A percentile compares a stretch with the other conserved stretches of the same genome.
phyloP scores from a whole-genome alignment of 1,284 basidiomycete species.

The Porphyrellus sp. region DNA sequence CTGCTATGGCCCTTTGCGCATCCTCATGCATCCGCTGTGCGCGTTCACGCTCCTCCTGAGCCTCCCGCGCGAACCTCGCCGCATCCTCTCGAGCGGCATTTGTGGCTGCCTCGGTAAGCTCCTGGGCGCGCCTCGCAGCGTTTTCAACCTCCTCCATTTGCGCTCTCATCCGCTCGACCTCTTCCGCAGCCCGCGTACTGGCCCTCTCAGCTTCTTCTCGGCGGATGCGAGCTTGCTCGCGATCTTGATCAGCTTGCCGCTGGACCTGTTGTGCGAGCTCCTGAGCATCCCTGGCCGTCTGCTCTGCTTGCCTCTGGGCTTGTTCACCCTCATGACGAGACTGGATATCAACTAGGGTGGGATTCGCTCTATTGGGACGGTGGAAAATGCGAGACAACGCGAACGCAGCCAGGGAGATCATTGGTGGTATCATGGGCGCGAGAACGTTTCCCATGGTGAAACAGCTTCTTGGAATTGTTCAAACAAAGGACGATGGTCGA shows the following conservation, averaged over 20 bases:
- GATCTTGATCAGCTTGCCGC: not conserved
- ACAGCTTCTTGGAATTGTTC: no score
- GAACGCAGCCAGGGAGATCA: not conserved
- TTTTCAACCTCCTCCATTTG: not conserved
- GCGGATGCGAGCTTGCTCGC: not conserved
- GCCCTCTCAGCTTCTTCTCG: not conserved
- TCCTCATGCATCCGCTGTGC: not conserved
- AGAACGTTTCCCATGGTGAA: not conserved
- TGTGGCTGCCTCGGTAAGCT: not conserved
- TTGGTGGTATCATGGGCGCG: not conserved
- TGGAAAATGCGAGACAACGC: not conserved
- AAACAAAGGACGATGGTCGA: no score
- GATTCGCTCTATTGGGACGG: not conserved
- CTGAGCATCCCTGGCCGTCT: not conserved
- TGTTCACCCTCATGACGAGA: not conserved
- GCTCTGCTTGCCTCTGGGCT: not conserved
- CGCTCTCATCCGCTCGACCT: not conserved
- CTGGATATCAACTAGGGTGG: not conserved
- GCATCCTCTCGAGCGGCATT: not conserved
- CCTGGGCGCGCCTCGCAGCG: not conserved
- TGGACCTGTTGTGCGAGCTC: not conserved
- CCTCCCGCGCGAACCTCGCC: not conserved
- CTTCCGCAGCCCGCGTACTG: not conserved
- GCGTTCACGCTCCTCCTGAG: not conserved
- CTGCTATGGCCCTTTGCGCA: not conserved